Percentiles rank a stretch among this genome's conserved stretches.
Conservation (phyloP, 2,329 filamentous ascomycete genomes). For the Sarocladiaceae sp. region DNA sequence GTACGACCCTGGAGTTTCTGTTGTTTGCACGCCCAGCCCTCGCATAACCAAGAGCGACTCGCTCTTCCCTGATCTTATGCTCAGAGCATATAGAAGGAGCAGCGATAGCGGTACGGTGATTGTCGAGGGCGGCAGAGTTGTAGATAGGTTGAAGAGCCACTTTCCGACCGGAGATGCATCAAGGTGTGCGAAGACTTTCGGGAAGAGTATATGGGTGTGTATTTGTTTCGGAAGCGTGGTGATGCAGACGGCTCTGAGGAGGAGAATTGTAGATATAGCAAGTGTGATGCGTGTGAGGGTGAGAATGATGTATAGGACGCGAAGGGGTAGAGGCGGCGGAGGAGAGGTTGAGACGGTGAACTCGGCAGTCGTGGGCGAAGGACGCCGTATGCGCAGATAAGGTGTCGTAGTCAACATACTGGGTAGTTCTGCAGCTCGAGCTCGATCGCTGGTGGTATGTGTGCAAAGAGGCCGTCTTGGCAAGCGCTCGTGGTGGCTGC, state of each 20-base stretch:
- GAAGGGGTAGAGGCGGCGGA: conserved; percentile 41
- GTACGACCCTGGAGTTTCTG: conserved; percentile 58
- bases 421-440: neutral
- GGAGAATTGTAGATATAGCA: conserved; percentile 36
- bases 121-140: conserved; percentile 31
- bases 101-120: conserved; percentile 33
- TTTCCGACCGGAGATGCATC: conserved; percentile 20
- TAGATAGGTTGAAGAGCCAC: conserved; percentile 28
- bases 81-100: conserved; percentile 37
- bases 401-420: conserved; percentile 60
- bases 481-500: too few species aligned
- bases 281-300: conserved; percentile 40
- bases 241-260: conserved; percentile 45
- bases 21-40: conserved; percentile 87
- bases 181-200: conserved; percentile 13
- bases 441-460: neutral
- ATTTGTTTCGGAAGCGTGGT: conserved; percentile 15
- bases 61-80: conserved; percentile 49
- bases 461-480: neutral
- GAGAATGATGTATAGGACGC: conserved; percentile 39
- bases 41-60: conserved; percentile 87
- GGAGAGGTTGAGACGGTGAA: conserved; percentile 87
- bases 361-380: conserved; percentile 84
- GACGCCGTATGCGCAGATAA: conserved; percentile 59
- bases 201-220: conserved; percentile 24